Percentiles rank a stretch among this genome's conserved stretches.
Evolutionary conservation across 1,284 basidiomycete genomes (phyloP).

Genomic region (Trichosporon sp.): DNA sequence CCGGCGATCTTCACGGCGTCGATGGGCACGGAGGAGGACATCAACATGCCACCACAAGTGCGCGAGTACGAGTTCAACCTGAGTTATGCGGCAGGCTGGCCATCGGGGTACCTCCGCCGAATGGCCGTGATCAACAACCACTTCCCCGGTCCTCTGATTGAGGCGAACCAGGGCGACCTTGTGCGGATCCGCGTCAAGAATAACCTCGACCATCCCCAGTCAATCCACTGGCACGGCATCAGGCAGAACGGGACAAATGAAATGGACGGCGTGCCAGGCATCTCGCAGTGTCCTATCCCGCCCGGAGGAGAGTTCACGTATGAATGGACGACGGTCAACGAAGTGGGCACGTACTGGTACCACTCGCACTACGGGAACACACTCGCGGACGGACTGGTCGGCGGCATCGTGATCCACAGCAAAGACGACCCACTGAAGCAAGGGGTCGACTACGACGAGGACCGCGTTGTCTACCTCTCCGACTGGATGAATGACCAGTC

Average conservation of each 20-base stretch:
- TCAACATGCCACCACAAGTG: neutral
- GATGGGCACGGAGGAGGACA: neutral
- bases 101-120: conserved; percentile 7
- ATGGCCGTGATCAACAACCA: conserved; percentile 13
- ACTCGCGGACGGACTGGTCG: conserved; percentile 31
- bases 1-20: neutral
- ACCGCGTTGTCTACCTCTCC: conserved; percentile 22
- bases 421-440: conserved; percentile 23
- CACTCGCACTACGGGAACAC: conserved; percentile 34
- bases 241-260: conserved; percentile 24
- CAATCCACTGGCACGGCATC: conserved; percentile 38
- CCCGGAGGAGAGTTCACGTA: conserved; percentile 53
- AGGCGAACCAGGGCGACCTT: conserved; percentile 32
- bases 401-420: conserved; percentile 31
- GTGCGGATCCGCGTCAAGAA: conserved; percentile 29
- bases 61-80: conserved; percentile 9
- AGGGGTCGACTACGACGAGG: conserved; percentile 28
- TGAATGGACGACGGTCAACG: conserved; percentile 26
- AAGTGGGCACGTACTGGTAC: conserved; percentile 37
- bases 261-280: conserved; percentile 35
- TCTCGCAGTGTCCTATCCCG: conserved; percentile 53
- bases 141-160: conserved; percentile 30
- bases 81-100: conserved; percentile 4
- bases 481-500: conserved; percentile 31
- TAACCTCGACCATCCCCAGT: conserved; percentile 20